Percentiles rank a stretch among this genome's conserved stretches.
These are phyloP conservation scores for Arxiozyma slooffiae DNA, from an alignment of 1,139 yeast genomes.

Conservation along the genomic window DNA sequence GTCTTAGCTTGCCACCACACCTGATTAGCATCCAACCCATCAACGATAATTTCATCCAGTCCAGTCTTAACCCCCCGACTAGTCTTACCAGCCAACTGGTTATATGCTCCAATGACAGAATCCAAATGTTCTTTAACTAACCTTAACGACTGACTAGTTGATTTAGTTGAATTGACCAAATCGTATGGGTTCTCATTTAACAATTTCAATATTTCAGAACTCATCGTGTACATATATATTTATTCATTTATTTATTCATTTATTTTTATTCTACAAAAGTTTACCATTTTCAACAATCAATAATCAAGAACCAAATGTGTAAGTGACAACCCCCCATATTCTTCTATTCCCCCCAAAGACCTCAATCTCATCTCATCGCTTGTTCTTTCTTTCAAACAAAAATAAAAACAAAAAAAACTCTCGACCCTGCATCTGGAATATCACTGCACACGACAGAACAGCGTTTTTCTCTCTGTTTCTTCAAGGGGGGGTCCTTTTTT, in stretches of 20 bases:
- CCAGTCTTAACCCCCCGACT: slow-evolving; percentile 45
- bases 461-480: no score
- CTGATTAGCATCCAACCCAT: slow-evolving; percentile 83
- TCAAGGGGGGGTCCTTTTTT: no score
- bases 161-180: not conserved
- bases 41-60: slow-evolving; percentile 71
- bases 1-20: slow-evolving; percentile 90
- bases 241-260: no score
- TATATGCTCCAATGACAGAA: slow-evolving; percentile 19
- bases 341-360: no score
- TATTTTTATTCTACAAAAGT: no score
- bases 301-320: no score
- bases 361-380: not conserved
- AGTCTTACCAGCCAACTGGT: slow-evolving; percentile 9
- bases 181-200: slow-evolving; percentile 1
- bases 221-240: not conserved
- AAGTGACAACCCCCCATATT: no score
- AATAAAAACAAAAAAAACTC: no score
- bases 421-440: not conserved
- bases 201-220: not conserved
- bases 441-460: no score
- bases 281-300: no score
- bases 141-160: slow-evolving; percentile 8
- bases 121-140: slow-evolving; percentile 26
- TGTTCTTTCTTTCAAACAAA: not conserved